Evolutionary conservation across 2,329 filamentous ascomycete species (phyloP), one percentile per base, ranked within the genome.

Genomic region (Ceratocystis destructans): DNA sequence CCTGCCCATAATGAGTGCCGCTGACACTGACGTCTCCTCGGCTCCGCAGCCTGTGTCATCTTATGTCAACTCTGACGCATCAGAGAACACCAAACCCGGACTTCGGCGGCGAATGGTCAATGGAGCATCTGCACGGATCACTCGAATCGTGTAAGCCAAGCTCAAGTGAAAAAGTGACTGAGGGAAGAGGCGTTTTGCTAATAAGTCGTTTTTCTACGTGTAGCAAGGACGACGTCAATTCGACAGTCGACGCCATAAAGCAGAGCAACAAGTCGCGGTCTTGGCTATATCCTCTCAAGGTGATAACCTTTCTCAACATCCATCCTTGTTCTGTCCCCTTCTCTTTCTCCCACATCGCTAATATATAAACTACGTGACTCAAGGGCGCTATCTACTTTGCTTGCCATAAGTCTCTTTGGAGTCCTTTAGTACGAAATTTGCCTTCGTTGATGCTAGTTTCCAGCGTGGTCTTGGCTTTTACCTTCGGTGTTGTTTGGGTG

Each of bases 401-500:
- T 55, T 77, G 77, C 28, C 82, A 86, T 69, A 77, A 77, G 17
- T 74, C 78, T 5, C 73, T 87, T 59, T 86, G 83, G 83, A 80
- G 79, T 71, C 84, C 84, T 1, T 80, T 86, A 55, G 70, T 80
- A 46, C 81, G 79, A 5, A 79, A 79, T 68, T 74, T 87, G 57
- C 73, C 78, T 1, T 82, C 83, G 2, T 90, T 87, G 33, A 70
- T 95, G 63, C 80, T 82, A 1, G 81, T 96, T 1, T 90, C 89
- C 15, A 75, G 86, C 8, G 82, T 83, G 57, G 86, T 96, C 59
- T 86, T 92, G 1, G 79, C 80, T 10, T 79, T 83, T 74, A 95
- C 96, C 90, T 96, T 97, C 76, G 78, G 88, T 71, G 86, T 96
- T 73, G 88, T 91, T 62, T 96, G 96, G 74, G 73, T 86, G 7